These are phyloP conservation scores for Purpureocillium takamizusanense DNA, from an alignment of 2,329 filamentous ascomycete species.

Conservation along the genomic window DNA sequence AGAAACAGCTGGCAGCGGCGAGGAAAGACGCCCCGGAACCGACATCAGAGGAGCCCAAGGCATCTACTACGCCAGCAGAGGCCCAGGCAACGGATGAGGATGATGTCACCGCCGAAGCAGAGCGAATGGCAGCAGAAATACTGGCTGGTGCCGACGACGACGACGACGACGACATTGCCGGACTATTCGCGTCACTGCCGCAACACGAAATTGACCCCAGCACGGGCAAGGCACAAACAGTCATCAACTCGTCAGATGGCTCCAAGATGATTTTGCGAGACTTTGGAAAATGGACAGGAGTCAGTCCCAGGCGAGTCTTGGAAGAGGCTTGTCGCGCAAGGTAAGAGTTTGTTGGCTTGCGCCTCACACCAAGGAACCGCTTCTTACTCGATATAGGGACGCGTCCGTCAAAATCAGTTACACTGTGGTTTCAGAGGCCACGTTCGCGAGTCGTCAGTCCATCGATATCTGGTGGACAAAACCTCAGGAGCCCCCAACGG, in stretches of 20 bases:
- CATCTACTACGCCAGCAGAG: constrained; percentile 23
- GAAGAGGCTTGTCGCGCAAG: constrained; percentile 83
- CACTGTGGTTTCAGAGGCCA: constrained; percentile 59
- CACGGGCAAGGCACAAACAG: constrained; percentile 49
- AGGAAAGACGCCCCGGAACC: constrained; percentile 26
- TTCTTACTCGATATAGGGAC: constrained; percentile 43
- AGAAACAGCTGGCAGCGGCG: constrained; percentile 48
- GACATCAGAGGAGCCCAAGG: constrained; percentile 10
- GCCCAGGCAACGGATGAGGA: constrained; percentile 2
- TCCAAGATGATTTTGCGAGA: constrained; percentile 59
- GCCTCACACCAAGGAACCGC: no score
- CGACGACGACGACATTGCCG: constrained; percentile 41
- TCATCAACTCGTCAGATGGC: constrained; percentile 43
- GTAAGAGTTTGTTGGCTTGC: constrained; percentile 28
- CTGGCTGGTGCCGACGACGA: constrained; percentile 44
- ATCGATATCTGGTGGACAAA: constrained; percentile 75
- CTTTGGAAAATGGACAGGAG: constrained; percentile 74
- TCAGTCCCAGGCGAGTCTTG: constrained; percentile 66
- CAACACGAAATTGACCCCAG: constrained; percentile 48
- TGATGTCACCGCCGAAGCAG: constrained; percentile 46
- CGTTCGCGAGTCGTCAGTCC: constrained; percentile 68
- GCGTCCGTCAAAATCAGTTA: constrained; percentile 58
- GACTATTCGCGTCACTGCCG: constrained; percentile 51
- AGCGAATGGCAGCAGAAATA: constrained; percentile 49
- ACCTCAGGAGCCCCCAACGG: constrained; percentile 43